These are phyloP conservation scores for Xerocomus amazonicus DNA, from an alignment of 1,284 basidiomycete species.

Conservation along the genomic window DNA sequence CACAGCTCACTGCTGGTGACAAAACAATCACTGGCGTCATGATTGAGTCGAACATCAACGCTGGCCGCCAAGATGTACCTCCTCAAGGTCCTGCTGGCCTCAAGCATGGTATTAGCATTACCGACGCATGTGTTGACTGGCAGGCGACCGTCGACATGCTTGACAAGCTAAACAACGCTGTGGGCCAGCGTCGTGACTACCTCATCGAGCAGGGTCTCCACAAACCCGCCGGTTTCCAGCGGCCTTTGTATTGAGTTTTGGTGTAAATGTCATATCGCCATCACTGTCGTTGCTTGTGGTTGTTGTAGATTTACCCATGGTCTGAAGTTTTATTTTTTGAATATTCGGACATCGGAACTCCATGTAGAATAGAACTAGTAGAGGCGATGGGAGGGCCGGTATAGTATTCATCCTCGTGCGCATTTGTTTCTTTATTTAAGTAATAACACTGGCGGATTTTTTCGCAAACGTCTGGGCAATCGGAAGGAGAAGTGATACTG, in stretches of 20 bases:
- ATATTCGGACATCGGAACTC: neutral
- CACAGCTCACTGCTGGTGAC: conserved; percentile 77
- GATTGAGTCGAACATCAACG: conserved; percentile 93
- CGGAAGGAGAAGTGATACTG: too few relatives aligned
- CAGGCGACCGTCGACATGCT: conserved; percentile 78
- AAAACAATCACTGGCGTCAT: conserved; percentile 89
- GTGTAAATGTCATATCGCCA: neutral
- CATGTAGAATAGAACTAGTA: conserved; percentile 2
- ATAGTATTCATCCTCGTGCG: neutral
- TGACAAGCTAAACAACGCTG: conserved; percentile 62
- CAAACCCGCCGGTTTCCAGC: conserved; percentile 29
- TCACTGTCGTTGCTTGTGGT: neutral
- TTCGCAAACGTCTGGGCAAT: too few relatives aligned
- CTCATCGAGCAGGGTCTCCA: conserved; percentile 36
- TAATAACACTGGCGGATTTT: too few relatives aligned
- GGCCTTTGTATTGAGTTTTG: conserved; percentile 2
- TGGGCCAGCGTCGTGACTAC: conserved; percentile 34
- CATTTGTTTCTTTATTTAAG: neutral
- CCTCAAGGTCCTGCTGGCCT: conserved; percentile 57
- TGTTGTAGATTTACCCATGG: conserved; percentile 11
- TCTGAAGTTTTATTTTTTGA: conserved; percentile 3
- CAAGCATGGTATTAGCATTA: conserved; percentile 87
- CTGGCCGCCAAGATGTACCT: conserved; percentile 83
- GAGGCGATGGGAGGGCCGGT: neutral
- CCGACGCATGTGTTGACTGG: conserved; percentile 94